Evolutionary conservation across 2,329 filamentous ascomycete genomes (phyloP).

Genomic region (Lecanicillium sp.): DNA sequence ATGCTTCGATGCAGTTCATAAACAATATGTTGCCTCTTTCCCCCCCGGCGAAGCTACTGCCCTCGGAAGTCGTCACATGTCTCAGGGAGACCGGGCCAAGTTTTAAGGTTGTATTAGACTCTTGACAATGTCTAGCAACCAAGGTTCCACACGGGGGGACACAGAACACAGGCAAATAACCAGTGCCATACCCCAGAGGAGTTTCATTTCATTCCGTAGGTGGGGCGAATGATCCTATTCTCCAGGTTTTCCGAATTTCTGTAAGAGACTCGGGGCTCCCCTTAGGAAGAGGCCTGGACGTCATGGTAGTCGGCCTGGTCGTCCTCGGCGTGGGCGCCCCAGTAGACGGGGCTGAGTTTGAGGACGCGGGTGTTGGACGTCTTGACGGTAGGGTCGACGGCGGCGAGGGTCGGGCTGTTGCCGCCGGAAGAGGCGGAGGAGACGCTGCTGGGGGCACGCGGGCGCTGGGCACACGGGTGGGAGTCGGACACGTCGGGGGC

Average conservation of each 20-base stretch:
- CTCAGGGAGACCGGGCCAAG: not conserved
- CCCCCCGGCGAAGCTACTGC: no score
- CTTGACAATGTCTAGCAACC: no score
- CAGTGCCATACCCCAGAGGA: no score
- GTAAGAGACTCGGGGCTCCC: not conserved
- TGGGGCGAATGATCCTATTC: no score
- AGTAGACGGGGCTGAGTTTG: constrained; percentile 60
- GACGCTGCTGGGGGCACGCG: constrained; percentile 19
- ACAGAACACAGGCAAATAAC: no score
- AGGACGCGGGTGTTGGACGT: constrained; percentile 48
- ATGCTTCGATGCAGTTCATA: no score
- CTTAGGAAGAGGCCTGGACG: constrained; percentile 19
- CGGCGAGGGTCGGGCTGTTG: constrained; percentile 19
- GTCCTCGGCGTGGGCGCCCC: constrained; percentile 52
- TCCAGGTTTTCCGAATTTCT: not conserved
- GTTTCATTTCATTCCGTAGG: not conserved
- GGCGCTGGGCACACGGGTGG: constrained; percentile 41
- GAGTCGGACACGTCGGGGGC: constrained; percentile 53
- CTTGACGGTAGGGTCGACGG: constrained; percentile 47
- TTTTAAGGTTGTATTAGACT: constrained; percentile 11
- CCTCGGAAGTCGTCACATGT: no score
- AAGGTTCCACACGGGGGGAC: no score
- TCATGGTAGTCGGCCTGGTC: constrained; percentile 53
- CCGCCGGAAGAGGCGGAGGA: constrained; percentile 17
- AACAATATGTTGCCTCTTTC: no score